Base-by-base conservation (phyloP, 2,329 filamentous ascomycete species). In the Thermothelomyces thermophilus region DNA sequence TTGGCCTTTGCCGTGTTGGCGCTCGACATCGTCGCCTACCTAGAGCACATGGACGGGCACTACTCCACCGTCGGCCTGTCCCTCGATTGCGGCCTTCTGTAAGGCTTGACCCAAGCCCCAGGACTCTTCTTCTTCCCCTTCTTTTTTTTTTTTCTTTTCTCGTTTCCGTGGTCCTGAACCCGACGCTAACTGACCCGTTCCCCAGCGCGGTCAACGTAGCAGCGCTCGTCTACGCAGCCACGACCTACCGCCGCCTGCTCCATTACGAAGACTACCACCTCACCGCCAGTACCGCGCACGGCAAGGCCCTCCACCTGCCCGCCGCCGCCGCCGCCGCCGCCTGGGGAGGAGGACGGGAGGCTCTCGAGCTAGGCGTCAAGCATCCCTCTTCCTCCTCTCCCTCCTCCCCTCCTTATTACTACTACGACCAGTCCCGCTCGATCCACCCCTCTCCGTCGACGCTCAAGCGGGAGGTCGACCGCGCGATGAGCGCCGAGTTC, bases 21-120 rank as follows among this genome's bases (percentile, higher is more conserved):
- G 1, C 66, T 81, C 22, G 76, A 80, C 51, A 63, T 77, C 22
- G 68, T 76, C 31, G 68, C 78, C n/a, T 76, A 77, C 53, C 62
- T 71, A 4, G 62, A 70, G 46, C 64, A 66, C 20, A 64, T 65
- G 17, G 72, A 77, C 41, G 69, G 65, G 17, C 62, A 72, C 28
- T 80, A 76, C 63, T 74, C 75, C 0, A 58, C 72, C 5, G 61
- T 74, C 6, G 76, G 73, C 1, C 65, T 81, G 16, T 71, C 62
- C 1, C 63, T 80, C 22, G 76, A 78, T 58, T 66, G 62, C 22
- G 63, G 62, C 2, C 64, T 80, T 30, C 68, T 80, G 75, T 78
- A 66, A 62, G 73, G 22, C 42, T 43, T 24, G n/a, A 20, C 44
- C n/a, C n/a, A n/a, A n/a, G n/a, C n/a, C n/a, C n/a, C n/a, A n/a